Evolutionary conservation across 805 yeast species (phyloP).

Genomic region (Brettanomyces naardenensis): DNA sequence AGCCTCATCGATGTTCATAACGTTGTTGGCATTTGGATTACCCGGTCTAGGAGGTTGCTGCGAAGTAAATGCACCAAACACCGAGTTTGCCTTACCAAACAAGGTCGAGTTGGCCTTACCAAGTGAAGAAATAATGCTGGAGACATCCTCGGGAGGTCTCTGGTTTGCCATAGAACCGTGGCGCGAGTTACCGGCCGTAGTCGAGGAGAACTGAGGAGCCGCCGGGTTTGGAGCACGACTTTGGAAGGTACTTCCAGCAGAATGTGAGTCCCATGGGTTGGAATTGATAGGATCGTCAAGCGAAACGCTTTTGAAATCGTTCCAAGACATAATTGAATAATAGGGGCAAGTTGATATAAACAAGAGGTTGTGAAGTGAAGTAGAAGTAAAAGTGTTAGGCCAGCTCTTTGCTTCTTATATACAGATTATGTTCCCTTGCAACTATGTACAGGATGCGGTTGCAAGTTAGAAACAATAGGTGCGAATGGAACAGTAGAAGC

Average conservation of each 20-base stretch:
- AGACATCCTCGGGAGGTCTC: slow-evolving; percentile 19
- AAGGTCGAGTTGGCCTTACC: slow-evolving; percentile 17
- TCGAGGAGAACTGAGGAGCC: slow-evolving; percentile 11
- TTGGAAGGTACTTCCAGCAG: slow-evolving; percentile 14
- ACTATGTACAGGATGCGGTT: slow-evolving; percentile 1
- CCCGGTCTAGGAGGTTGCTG: not conserved
- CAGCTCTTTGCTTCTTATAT: not conserved
- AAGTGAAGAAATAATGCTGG: slow-evolving; percentile 26
- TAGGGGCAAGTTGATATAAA: not conserved
- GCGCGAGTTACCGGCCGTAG: not conserved
- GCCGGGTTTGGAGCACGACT: slow-evolving; percentile 14
- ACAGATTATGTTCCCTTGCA: not conserved
- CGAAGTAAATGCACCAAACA: slow-evolving; percentile 12
- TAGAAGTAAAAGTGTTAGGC: not conserved
- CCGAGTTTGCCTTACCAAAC: slow-evolving; percentile 20
- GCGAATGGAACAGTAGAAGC: too few species aligned
- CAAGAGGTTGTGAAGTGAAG: not conserved
- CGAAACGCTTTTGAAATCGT: slow-evolving; percentile 5
- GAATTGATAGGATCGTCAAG: slow-evolving; percentile 22
- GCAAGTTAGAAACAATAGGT: not conserved
- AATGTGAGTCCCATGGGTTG: slow-evolving; percentile 23
- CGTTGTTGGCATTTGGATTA: slow-evolving; percentile 2
- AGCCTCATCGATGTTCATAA: slow-evolving; percentile 17
- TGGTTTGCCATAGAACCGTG: slow-evolving; percentile 7
- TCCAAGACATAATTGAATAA: slow-evolving; percentile 3